These are phyloP conservation scores for Staphylotrichum tortipilum DNA, from an alignment of 495 filamentous ascomycete species.

Conservation along the genomic window DNA sequence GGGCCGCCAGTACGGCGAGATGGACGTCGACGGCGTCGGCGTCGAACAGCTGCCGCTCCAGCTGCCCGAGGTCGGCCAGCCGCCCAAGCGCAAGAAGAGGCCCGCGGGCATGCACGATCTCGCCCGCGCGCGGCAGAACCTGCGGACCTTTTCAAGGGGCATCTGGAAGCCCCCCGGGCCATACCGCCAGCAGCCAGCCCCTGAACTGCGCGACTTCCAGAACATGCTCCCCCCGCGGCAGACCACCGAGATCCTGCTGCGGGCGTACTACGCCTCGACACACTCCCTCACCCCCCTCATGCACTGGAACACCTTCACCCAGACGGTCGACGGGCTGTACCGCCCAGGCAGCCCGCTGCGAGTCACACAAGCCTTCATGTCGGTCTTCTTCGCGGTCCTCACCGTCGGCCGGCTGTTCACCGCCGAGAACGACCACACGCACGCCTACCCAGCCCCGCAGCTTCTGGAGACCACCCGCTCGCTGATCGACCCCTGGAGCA, in stretches of 20 bases:
- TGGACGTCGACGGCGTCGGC: slow-evolving; percentile 53
- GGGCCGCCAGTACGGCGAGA: slow-evolving; percentile 24
- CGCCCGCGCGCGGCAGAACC: slow-evolving; percentile 59
- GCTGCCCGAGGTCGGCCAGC: slow-evolving; percentile 61
- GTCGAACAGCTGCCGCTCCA: slow-evolving; percentile 51
- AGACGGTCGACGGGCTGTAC: slow-evolving; percentile 72
- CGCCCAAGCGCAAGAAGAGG: slow-evolving; percentile 52
- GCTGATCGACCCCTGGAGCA: slow-evolving; percentile 72
- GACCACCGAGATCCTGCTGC: slow-evolving; percentile 65
- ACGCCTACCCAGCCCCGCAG: slow-evolving; percentile 55
- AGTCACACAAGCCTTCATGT: slow-evolving; percentile 65
- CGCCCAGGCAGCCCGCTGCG: slow-evolving; percentile 53
- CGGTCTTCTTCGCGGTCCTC: slow-evolving; percentile 75
- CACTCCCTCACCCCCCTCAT: slow-evolving; percentile 77
- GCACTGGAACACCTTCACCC: slow-evolving; percentile 79
- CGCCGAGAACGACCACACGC: slow-evolving; percentile 42
- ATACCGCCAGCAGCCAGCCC: slow-evolving; percentile 50
- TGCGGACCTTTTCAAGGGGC: slow-evolving; percentile 65
- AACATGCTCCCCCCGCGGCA: slow-evolving; percentile 60
- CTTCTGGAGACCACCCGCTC: slow-evolving; percentile 64
- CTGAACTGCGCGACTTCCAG: slow-evolving; percentile 39
- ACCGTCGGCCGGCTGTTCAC: slow-evolving; percentile 78
- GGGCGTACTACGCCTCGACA: slow-evolving; percentile 63
- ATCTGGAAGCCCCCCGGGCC: slow-evolving; percentile 75
- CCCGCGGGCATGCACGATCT: slow-evolving; percentile 58